Conservation (phyloP, 805 yeast genomes). For the Yarrowia hollandica region DNA sequence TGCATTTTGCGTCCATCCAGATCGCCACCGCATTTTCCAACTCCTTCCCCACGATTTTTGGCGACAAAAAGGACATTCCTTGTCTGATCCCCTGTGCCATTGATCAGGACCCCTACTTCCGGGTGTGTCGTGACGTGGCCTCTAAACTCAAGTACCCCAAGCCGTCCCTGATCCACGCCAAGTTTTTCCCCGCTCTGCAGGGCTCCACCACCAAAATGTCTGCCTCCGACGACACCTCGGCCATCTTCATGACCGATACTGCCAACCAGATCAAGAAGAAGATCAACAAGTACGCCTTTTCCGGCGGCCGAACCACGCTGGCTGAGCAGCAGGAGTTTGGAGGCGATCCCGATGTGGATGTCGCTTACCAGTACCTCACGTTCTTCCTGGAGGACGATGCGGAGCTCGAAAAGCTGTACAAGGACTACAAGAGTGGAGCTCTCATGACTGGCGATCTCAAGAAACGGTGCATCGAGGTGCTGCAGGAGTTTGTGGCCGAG, state of each 20-base stretch:
- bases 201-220: constrained; percentile 97
- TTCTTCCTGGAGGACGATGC: constrained; percentile 90
- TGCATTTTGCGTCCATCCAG: constrained; percentile 95
- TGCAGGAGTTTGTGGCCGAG: constrained; percentile 73
- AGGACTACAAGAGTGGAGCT: constrained; percentile 74
- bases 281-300: constrained; percentile 92
- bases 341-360: constrained; percentile 94
- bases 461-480: constrained; percentile 73
- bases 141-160: constrained; percentile 85
- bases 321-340: constrained; percentile 91
- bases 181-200: constrained; percentile 96
- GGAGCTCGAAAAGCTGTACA: constrained; percentile 60
- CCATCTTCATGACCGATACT: constrained; percentile 94
- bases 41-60: constrained; percentile 91
- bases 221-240: constrained; percentile 85
- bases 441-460: constrained; percentile 92
- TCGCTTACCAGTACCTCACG: constrained; percentile 87
- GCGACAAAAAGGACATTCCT: constrained; percentile 84
- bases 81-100: constrained; percentile 98
- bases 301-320: constrained; percentile 84
- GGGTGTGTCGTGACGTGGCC: constrained; percentile 97
- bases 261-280: constrained; percentile 89
- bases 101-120: constrained; percentile 97
- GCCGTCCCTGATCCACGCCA: constrained; percentile 89
- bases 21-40: constrained; percentile 95